Conservation (phyloP, 148 eudicot species). For the Vaccinium vitisidaea region DNA sequence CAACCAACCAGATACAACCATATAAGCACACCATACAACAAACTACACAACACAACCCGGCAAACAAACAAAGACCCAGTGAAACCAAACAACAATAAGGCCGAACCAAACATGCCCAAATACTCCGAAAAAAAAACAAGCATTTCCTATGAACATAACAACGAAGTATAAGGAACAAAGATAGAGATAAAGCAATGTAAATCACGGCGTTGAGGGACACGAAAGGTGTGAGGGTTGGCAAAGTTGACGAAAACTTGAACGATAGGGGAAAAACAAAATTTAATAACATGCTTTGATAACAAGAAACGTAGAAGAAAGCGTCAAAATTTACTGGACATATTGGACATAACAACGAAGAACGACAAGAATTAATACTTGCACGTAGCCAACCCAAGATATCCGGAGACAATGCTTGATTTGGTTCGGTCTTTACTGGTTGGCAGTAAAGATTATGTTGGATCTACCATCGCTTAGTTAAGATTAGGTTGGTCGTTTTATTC, state of each 20-base stretch:
- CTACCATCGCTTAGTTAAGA: not conserved
- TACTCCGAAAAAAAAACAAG: no score
- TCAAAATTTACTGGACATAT: not conserved
- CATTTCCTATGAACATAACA: no score
- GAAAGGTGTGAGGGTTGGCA: no score
- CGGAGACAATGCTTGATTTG: not conserved
- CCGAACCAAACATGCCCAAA: no score
- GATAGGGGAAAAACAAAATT: not conserved
- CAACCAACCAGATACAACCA: no score
- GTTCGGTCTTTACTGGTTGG: not conserved
- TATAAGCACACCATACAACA: no score
- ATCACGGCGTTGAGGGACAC: no score
- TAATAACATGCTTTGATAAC: not conserved
- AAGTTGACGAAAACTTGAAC: not conserved
- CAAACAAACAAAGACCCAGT: no score
- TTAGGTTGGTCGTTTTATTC: not conserved
- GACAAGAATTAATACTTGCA: not conserved
- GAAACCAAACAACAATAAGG: no score
- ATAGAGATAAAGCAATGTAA: no score
- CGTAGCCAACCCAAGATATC: not conserved
- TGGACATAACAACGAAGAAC: not conserved
- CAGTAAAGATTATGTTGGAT: not conserved
- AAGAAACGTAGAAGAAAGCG: not conserved
- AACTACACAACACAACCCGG: no score
- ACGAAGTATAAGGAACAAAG: no score